Percentiles rank a stretch among this genome's conserved stretches.
Evolutionary conservation across 1,284 basidiomycete species (phyloP).

Genomic region (Fistulinella cinereoalba): DNA sequence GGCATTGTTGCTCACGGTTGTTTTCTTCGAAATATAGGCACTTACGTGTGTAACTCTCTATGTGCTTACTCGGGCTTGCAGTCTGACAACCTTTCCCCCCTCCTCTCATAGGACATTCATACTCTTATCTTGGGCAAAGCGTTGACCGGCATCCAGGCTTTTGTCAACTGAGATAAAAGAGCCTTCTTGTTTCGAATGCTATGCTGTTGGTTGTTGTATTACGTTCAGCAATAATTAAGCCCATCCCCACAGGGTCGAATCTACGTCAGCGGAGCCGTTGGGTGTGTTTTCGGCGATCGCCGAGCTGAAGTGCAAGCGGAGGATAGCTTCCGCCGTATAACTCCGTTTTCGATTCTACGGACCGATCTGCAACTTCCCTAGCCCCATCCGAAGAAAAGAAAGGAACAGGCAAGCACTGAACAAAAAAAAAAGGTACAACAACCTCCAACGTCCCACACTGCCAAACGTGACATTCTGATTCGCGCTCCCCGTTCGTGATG

Average conservation of each 20-base stretch:
- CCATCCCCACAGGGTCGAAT: neutral
- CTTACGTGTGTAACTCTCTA: constrained; percentile 21
- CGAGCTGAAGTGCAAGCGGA: neutral
- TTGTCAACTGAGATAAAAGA: constrained; percentile 48
- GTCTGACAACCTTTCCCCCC: neutral
- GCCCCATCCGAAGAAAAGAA: neutral
- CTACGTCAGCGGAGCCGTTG: neutral
- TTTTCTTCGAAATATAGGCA: constrained; percentile 24
- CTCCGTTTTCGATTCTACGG: neutral
- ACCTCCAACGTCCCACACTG: neutral
- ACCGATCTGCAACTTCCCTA: neutral
- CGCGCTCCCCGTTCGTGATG: neutral
- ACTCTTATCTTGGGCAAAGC: constrained; percentile 89
- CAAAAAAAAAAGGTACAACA: neutral
- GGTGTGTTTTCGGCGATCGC: neutral
- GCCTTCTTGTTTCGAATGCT: neutral
- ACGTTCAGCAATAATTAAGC: neutral
- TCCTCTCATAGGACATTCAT: constrained; percentile 68
- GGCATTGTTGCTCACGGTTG: constrained; percentile 3
- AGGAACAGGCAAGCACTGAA: neutral
- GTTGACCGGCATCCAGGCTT: constrained; percentile 84
- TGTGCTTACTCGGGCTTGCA: neutral
- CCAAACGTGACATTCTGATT: neutral
- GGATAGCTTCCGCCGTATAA: neutral
- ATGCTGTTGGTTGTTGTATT: neutral